Evolutionary conservation across 2,329 filamentous ascomycete genomes (phyloP), one percentile per base, ranked within the genome.

Genomic region (Cytospora chrysosperma): DNA sequence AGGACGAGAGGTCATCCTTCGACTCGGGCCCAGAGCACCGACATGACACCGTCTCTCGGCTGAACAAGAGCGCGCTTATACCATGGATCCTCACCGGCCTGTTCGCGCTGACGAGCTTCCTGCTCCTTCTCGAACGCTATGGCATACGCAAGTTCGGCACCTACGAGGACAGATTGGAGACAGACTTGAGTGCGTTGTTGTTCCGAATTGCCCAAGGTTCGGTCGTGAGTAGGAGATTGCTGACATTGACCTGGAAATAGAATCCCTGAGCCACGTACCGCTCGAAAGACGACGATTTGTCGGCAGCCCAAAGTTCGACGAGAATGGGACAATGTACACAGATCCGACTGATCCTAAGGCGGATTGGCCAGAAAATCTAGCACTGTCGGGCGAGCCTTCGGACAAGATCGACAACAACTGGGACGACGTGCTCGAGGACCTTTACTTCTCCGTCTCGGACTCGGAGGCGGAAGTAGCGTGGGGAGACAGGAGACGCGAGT

Each of bases 291-390:
- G 43, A 26, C 56, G 61, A 24, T 65, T 65, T 19, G 57, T 52
- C 40, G 64, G 64, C 30, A 65, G 64, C 40, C 64, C 64, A 7
- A 34, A 57, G 1, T 65, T 65, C 4, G 64, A 65, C 32, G 57
- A 61, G n/a, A 65, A 65, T 7, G 64, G 64, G 7, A 65, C 64
- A 4, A 65, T 65, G 64, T 59, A 53, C 49, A 61, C 34, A 27
- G 37, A 51, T 4, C 27, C 57, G 9, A 49, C 51, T 27, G 57
- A 65, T 34, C 21, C 30, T 5, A 26, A 27, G 24, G 64, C 64
- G 27, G 49, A 30, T 28, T 65, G 64, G 64, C 64, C 64, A 12
- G 64, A 65, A 40, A 65, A 65, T 12, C 34, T 60, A 15, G 27
- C 43, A 12, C 61, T 63, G 26, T 59, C 57, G 3, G 61, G 64